These are phyloP conservation scores for Vigna radiata DNA, from an alignment of 306 rosid genomes.

Conservation along the genomic window DNA sequence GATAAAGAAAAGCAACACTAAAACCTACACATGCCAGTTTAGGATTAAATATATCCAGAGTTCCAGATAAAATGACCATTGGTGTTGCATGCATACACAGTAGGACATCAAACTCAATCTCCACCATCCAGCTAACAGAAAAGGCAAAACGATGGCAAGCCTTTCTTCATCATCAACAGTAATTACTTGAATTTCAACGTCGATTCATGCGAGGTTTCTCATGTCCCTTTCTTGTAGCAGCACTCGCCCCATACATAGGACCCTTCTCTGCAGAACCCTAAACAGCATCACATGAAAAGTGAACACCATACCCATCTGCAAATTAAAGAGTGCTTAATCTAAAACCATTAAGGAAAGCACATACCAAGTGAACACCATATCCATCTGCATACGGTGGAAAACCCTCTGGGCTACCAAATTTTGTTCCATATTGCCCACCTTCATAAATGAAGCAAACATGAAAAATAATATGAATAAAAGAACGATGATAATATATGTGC, in stretches of 20 bases:
- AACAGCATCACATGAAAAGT: constrained; percentile 41
- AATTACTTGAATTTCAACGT: constrained; percentile 57
- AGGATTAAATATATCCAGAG: constrained; percentile 49
- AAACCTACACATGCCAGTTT: constrained; percentile 56
- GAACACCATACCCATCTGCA: constrained; percentile 4
- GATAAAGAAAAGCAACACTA: constrained; percentile 43
- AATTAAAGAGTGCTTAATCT: constrained; percentile 4
- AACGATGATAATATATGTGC: constrained; percentile 12
- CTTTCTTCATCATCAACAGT: constrained; percentile 46
- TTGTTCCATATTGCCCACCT: constrained; percentile 80
- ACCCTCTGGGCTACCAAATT: constrained; percentile 61
- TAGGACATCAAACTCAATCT: constrained; percentile 53
- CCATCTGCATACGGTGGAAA: constrained; percentile 69
- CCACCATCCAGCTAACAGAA: constrained; percentile 41
- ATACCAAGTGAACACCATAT: constrained; percentile 77
- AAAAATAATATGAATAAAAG: constrained; percentile 3
- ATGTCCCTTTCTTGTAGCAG: constrained; percentile 70
- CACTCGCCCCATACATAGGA: constrained; percentile 61
- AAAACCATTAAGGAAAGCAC: constrained; percentile 36
- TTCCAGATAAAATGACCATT: constrained; percentile 52
- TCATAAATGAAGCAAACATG: constrained; percentile 46
- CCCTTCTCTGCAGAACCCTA: constrained; percentile 76
- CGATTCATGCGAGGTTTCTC: constrained; percentile 77
- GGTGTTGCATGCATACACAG: constrained; percentile 54
- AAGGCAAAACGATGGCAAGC: constrained; percentile 43